A percentile compares a stretch with the other conserved stretches of the same genome.
Conservation (phyloP, 192 early-diverging fungal genomes). For the Allomyces macrogynus region DNA sequence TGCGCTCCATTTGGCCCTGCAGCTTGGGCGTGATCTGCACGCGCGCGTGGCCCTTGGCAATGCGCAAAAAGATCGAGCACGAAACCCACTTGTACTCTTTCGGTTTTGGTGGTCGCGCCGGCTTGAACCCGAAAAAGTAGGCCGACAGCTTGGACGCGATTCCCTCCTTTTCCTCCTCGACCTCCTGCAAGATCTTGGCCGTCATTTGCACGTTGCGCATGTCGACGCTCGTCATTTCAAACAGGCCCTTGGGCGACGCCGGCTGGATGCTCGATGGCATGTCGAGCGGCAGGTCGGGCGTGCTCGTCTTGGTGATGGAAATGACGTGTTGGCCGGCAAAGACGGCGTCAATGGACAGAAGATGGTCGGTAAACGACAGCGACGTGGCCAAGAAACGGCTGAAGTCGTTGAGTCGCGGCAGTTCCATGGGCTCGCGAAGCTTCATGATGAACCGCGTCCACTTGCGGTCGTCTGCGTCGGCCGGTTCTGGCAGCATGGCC, state of each 20-base stretch:
- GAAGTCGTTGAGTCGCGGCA: conserved; percentile 44
- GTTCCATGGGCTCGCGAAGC: conserved; percentile 49
- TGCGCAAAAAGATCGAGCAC: conserved; percentile 46
- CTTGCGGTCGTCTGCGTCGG: conserved; percentile 17
- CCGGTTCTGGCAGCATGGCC: conserved; percentile 17
- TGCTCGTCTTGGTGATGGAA: conserved; percentile 39
- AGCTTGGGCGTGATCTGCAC: conserved; percentile 31
- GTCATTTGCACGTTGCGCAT: conserved; percentile 28
- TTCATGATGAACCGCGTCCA: conserved; percentile 62
- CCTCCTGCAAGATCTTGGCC: conserved; percentile 11
- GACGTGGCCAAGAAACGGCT: conserved; percentile 41
- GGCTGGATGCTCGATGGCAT: conserved; percentile 17
- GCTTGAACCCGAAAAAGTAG: background rate
- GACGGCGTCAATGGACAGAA: conserved; percentile 39
- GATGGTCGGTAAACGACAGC: conserved; percentile 59
- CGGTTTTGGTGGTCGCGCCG: background rate
- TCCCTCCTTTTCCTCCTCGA: conserved; percentile 1
- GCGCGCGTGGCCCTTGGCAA: conserved; percentile 35
- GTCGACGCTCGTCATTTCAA: conserved; percentile 39
- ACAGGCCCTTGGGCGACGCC: conserved; percentile 48
- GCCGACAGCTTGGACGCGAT: background rate
- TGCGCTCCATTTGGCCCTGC: conserved; percentile 55
- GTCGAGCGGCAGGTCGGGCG: conserved; percentile 31
- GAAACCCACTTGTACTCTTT: background rate
- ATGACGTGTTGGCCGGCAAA: conserved; percentile 39